Conservation (phyloP, 768 basidiomycete species). For the Mrakia frigida region DNA sequence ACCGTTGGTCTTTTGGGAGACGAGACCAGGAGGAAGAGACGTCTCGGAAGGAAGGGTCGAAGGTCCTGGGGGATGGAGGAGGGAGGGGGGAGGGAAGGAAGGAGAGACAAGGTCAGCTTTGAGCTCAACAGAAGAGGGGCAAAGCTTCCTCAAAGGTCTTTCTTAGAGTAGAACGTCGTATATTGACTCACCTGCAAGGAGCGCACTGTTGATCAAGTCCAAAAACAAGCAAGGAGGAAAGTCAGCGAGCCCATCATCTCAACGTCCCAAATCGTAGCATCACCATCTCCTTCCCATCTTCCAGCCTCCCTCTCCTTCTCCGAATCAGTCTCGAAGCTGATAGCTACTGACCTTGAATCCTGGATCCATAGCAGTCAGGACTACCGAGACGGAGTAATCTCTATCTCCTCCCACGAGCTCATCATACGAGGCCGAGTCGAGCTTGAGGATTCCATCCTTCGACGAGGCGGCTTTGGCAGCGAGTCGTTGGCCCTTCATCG, state of each 20-base stretch:
- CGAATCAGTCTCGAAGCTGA: background rate
- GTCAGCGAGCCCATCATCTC: background rate
- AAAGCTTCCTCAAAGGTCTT: background rate
- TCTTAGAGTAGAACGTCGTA: background rate
- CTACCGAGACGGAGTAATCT: slow-evolving; percentile 79
- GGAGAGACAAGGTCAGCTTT: background rate
- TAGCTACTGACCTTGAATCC: slow-evolving; percentile 58
- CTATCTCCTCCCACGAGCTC: slow-evolving; percentile 66
- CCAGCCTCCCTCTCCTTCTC: background rate
- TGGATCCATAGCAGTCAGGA: slow-evolving; percentile 79
- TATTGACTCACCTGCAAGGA: slow-evolving; percentile 74
- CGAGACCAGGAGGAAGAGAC: slow-evolving; percentile 79
- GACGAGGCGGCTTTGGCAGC: slow-evolving; percentile 52
- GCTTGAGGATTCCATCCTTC: slow-evolving; percentile 64
- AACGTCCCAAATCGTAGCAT: background rate
- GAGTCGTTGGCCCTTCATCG: slow-evolving; percentile 23
- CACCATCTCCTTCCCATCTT: slow-evolving; percentile 2
- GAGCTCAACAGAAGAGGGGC: background rate
- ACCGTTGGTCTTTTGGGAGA: slow-evolving; percentile 56
- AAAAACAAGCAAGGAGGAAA: background rate
- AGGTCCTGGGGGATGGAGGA: slow-evolving; percentile 54
- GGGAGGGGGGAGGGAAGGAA: background rate
- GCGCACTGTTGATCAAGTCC: slow-evolving; percentile 9
- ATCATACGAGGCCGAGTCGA: slow-evolving; percentile 70
- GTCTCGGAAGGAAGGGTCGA: slow-evolving; percentile 73